Base-by-base conservation (phyloP, 352 stramenopile genomes). In the Ochromonadaceae sp. region DNA sequence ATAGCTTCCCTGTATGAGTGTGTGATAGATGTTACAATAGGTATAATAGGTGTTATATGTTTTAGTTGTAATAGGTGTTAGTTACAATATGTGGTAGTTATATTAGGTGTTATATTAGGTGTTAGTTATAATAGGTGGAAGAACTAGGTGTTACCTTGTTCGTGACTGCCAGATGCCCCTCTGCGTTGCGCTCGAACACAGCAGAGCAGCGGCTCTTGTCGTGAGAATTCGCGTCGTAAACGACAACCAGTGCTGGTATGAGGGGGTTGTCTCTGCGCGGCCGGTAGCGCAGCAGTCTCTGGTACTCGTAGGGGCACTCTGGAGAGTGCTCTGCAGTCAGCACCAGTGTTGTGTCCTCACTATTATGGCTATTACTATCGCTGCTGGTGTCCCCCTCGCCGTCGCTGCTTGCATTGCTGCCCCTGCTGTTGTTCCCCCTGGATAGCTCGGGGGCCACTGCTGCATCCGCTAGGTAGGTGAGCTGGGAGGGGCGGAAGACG, bases 291-390 rank as follows among this genome's bases (percentile, higher is more conserved):
- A 79, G 61, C 0, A 84, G 72, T 7, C 79, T 73, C 0, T 80
- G 46, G 52, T 85, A 91, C 65, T 91, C 83, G 39, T 68, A 68
- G 22, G 72, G 48, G 42, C 68, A 79, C 59, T 90, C 83, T 22
- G 83, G 81, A 30, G 76, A 78, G 70, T 91, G 83, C 44, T 90
- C 82, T 2, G 81, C 81, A 20, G 79, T 83, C 36, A 92, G 69
- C 32, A 86, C 36, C n/a, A 87, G 40, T 38, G 78, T 57, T 22
- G 3, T 39, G 17, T 20, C n/a, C n/a, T n/a, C n/a, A n/a, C n/a
- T n/a, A n/a, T n/a, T n/a, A n/a, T n/a, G n/a, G n/a, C n/a, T n/a
- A n/a, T n/a, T n/a, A n/a, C n/a, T n/a, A n/a, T n/a, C n/a, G n/a
- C n/a, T n/a, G n/a, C n/a, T n/a, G n/a, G n/a, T n/a, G n/a, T n/a